phyloP scores from a whole-genome alignment of 2,329 filamentous ascomycete genomes.

The Penicillium sp. region DNA sequence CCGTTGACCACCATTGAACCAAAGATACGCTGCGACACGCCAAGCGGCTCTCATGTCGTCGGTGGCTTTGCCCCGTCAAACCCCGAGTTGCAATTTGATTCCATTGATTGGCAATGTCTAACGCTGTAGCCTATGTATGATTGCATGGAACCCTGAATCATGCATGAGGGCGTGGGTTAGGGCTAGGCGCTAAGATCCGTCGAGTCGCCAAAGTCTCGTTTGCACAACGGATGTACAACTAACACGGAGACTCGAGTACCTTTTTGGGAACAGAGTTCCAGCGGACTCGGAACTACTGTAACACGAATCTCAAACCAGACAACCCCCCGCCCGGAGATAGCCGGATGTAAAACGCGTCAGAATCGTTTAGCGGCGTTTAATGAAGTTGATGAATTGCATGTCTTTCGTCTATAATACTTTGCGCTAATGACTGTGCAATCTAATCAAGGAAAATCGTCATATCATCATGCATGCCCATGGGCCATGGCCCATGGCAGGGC shows the following conservation, averaged over 20 bases:
- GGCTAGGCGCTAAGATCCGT: background rate
- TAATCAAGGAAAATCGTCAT: background rate
- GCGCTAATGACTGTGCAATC: background rate
- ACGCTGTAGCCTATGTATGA: background rate
- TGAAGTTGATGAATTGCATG: background rate
- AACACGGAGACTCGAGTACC: background rate
- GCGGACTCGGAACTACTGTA: too few species aligned
- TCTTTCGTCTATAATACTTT: background rate
- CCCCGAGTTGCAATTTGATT: background rate
- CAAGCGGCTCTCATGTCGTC: background rate
- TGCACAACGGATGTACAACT: background rate
- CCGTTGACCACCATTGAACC: background rate
- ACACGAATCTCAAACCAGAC: background rate
- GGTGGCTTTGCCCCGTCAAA: background rate
- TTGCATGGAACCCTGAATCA: background rate
- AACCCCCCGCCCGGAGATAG: background rate
- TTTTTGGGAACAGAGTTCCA: background rate
- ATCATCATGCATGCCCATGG: background rate
- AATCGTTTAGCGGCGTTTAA: background rate
- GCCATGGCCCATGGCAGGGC: background rate
- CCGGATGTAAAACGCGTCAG: background rate
- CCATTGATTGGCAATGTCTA: background rate
- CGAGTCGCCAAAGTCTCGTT: background rate
- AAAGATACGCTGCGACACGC: background rate
- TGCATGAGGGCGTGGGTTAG: background rate